Evolutionary conservation across 371 early-diverging fungal species (phyloP).

Genomic region (Thermomucor indicae-seudaticae): DNA sequence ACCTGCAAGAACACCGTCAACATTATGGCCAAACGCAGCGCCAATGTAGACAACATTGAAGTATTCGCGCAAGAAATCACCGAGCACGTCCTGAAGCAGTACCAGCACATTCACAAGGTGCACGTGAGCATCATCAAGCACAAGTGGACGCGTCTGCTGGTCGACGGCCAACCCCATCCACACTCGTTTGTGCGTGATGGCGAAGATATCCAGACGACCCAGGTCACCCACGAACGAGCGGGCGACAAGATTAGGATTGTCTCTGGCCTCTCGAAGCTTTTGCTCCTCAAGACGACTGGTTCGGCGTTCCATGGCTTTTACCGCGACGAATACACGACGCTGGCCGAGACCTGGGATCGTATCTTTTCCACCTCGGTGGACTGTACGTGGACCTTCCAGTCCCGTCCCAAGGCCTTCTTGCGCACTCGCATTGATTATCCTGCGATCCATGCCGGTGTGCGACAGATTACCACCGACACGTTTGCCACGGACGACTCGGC

Average conservation of each 20-base stretch:
- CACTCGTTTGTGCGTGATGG: slow-evolving; percentile 82
- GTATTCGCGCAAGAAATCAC: slow-evolving; percentile 70
- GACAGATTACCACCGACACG: slow-evolving; percentile 58
- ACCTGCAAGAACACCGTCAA: slow-evolving; percentile 85
- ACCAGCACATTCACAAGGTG: slow-evolving; percentile 64
- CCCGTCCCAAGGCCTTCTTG: slow-evolving; percentile 29
- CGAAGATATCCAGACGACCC: slow-evolving; percentile 65
- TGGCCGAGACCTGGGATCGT: slow-evolving; percentile 75
- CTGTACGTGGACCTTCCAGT: slow-evolving; percentile 62
- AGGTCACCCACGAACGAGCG: slow-evolving; percentile 52
- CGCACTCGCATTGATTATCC: slow-evolving; percentile 53
- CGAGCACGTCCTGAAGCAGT: slow-evolving; percentile 68
- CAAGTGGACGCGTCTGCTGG: slow-evolving; percentile 71
- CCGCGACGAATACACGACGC: slow-evolving; percentile 73
- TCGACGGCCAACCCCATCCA: slow-evolving; percentile 67
- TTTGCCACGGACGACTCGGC: slow-evolving; percentile 73
- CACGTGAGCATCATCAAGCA: slow-evolving; percentile 74
- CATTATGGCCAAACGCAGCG: slow-evolving; percentile 69
- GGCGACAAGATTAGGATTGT: slow-evolving; percentile 48
- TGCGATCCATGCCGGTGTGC: slow-evolving; percentile 54
- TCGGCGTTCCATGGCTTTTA: slow-evolving; percentile 79
- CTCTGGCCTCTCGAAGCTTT: slow-evolving; percentile 61
- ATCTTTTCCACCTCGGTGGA: slow-evolving; percentile 78
- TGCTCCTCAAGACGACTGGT: slow-evolving; percentile 78
- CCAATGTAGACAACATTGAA: slow-evolving; percentile 70